Evolutionary conservation across 2,329 filamentous ascomycete genomes (phyloP).

Genomic region (Sphaceloma murrayae): DNA sequence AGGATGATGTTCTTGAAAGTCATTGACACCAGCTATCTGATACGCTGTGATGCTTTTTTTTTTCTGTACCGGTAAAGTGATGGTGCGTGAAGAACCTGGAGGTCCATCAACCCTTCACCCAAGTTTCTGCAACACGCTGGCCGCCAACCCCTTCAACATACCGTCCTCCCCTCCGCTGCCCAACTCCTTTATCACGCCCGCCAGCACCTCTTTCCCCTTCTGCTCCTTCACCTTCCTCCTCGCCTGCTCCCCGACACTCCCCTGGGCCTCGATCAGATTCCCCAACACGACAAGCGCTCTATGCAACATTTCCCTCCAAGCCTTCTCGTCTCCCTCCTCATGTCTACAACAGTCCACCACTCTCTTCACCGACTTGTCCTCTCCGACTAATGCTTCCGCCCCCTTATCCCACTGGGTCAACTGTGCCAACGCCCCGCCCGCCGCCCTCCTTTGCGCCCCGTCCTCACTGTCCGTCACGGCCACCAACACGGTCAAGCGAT

Average conservation of each 20-base stretch:
- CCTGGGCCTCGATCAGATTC: slow-evolving; percentile 58
- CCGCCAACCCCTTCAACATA: slow-evolving; percentile 1
- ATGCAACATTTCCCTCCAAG: slow-evolving; percentile 40
- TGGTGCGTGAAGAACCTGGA: slow-evolving; percentile 66
- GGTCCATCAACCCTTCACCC: neutral
- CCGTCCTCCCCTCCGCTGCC: slow-evolving; percentile 1
- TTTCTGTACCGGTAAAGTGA: no score
- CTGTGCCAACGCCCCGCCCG: slow-evolving; percentile 79
- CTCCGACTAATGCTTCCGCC: slow-evolving; percentile 58
- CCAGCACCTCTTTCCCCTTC: slow-evolving; percentile 6
- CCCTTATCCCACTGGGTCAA: slow-evolving; percentile 70
- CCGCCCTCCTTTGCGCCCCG: slow-evolving; percentile 65
- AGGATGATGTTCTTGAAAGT: no score
- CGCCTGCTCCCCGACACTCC: slow-evolving; percentile 51
- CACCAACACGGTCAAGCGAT: slow-evolving; percentile 72
- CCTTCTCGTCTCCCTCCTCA: slow-evolving; percentile 44
- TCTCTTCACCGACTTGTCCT: slow-evolving; percentile 63
- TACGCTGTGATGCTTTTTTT: no score
- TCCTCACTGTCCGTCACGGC: slow-evolving; percentile 85
- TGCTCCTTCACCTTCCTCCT: slow-evolving; percentile 23
- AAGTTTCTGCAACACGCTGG: neutral
- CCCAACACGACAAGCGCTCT: slow-evolving; percentile 54
- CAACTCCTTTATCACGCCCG: neutral
- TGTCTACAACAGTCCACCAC: slow-evolving; percentile 73
- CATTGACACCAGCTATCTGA: no score